Evolutionary conservation across 805 yeast species (phyloP).

Genomic region (Saturnispora sekii): DNA sequence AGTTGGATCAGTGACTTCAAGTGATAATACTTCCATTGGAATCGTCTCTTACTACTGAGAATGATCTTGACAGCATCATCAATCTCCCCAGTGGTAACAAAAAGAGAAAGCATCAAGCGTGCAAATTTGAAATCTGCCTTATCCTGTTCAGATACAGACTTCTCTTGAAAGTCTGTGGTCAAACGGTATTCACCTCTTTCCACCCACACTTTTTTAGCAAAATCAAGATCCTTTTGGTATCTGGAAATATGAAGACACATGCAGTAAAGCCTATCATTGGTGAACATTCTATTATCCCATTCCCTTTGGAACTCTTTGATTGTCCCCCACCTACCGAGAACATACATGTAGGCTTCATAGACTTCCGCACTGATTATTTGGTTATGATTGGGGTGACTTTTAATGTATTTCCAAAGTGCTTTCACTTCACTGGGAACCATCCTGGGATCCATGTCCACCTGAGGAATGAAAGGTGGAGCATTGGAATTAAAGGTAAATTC

Average conservation of each 20-base stretch:
- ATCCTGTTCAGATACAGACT: conserved; percentile 31
- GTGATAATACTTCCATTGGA: conserved; percentile 54
- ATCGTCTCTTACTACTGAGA: conserved; percentile 54
- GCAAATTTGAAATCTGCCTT: conserved; percentile 62
- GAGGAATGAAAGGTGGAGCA: conserved; percentile 67
- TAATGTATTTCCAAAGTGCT: conserved; percentile 62
- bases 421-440: conserved; percentile 62
- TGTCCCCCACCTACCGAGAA: conserved; percentile 30
- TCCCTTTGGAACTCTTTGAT: conserved; percentile 29
- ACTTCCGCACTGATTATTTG: conserved; percentile 31
- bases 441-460: conserved; percentile 25
- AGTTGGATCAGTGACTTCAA: conserved; percentile 33
- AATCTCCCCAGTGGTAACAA: conserved; percentile 44
- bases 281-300: conserved; percentile 20
- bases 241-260: conserved; percentile 61
- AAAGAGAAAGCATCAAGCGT: conserved; percentile 50
- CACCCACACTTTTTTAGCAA: conserved; percentile 62
- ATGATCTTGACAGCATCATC: conserved; percentile 66
- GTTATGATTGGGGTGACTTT: conserved; percentile 2
- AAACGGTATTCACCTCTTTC: conserved; percentile 72
- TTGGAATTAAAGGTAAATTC: conserved; percentile 25
- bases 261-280: conserved; percentile 41
- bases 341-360: conserved; percentile 43
- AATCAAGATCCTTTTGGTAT: conserved; percentile 39
- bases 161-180: conserved; percentile 36